Conservation (phyloP, 208 protist species). For the Trichomonas vaginalis region DNA sequence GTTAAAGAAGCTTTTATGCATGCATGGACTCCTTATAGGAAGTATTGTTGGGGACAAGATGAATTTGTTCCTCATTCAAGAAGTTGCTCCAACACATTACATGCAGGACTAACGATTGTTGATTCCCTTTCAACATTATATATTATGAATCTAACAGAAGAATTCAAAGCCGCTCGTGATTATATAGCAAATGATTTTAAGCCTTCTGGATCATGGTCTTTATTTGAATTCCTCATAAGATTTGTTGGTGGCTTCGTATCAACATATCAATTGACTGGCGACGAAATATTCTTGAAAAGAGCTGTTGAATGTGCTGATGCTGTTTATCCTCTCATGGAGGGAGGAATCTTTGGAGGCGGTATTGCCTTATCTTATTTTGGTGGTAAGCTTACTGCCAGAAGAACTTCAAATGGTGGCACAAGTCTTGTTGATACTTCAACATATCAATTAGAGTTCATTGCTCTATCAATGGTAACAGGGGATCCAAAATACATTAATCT, state of each 20-base stretch:
- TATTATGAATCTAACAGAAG: constrained; percentile 32
- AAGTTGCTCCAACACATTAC: constrained; percentile 16
- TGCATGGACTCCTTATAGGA: constrained; percentile 40
- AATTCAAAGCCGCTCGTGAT: background rate
- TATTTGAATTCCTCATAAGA: constrained; percentile 62
- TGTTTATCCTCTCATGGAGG: constrained; percentile 39
- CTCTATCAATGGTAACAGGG: constrained; percentile 42
- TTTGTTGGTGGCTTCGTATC: constrained; percentile 52
- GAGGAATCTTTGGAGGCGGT: background rate
- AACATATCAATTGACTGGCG: constrained; percentile 36
- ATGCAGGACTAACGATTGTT: constrained; percentile 50
- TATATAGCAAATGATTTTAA: background rate
- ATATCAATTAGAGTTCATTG: constrained; percentile 54
- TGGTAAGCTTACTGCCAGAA: background rate
- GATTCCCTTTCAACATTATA: constrained; percentile 58
- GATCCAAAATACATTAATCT: constrained; percentile 30
- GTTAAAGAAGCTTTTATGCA: constrained; percentile 26
- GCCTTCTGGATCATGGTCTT: background rate
- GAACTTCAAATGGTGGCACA: background rate
- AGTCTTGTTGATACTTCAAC: constrained; percentile 46
- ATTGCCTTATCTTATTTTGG: constrained; percentile 22
- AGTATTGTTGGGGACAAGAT: constrained; percentile 53
- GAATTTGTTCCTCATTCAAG: constrained; percentile 46
- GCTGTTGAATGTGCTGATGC: constrained; percentile 29
- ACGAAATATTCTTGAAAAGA: constrained; percentile 23